Percentiles rank a stretch among this genome's conserved stretches.
These are phyloP conservation scores for Aspergillus costaricaensis DNA, from an alignment of 2,329 filamentous ascomycete genomes.

Conservation along the genomic window DNA sequence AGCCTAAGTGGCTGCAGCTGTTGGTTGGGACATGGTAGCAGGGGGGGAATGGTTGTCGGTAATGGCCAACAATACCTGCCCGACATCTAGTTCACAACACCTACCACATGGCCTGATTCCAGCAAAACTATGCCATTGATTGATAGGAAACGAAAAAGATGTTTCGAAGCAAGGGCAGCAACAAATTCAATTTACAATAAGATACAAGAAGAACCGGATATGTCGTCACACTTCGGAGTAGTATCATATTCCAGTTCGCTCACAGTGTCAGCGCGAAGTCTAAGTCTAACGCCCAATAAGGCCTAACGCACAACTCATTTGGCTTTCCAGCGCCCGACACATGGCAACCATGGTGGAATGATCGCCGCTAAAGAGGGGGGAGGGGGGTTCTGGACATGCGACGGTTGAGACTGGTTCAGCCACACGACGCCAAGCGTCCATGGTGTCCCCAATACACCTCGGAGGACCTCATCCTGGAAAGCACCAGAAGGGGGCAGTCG, in stretches of 20 bases:
- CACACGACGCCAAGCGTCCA: slow-evolving; percentile 18
- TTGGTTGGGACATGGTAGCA: not conserved
- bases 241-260: not conserved
- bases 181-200: not conserved
- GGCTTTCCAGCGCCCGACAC: slow-evolving; percentile 25
- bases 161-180: not conserved
- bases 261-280: not conserved
- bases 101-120: not conserved
- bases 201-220: no score
- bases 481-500: slow-evolving; percentile 2
- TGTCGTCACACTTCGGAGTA: not conserved
- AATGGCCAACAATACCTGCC: not conserved
- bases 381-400: slow-evolving; percentile 17
- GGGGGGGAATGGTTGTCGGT: not conserved
- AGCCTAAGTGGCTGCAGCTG: not conserved
- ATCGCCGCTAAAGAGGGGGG: slow-evolving; percentile 25
- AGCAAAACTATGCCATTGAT: no score
- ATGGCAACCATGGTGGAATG: slow-evolving; percentile 30
- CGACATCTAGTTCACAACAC: not conserved
- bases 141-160: not conserved
- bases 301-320: slow-evolving; percentile 14
- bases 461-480: slow-evolving; percentile 6
- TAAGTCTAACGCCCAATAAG: not conserved
- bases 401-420: slow-evolving; percentile 19
- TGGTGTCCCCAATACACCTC: not conserved